These are phyloP conservation scores for Citrus medica DNA, from an alignment of 345 rosid species.

Conservation along the genomic window DNA sequence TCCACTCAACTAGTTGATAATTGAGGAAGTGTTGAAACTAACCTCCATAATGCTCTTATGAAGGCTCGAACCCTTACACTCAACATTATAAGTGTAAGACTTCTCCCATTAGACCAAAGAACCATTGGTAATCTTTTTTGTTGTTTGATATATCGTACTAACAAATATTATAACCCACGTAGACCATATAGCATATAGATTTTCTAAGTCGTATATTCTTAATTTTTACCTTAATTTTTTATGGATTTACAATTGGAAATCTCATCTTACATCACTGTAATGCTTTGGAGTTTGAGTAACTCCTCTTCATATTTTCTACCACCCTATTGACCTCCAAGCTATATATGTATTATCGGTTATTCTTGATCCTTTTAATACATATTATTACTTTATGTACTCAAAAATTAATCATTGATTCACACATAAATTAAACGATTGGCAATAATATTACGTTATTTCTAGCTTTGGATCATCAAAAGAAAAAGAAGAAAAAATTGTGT, in stretches of 20 bases:
- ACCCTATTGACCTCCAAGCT: not conserved
- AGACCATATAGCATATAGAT: not conserved
- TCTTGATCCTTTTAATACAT: too few species aligned
- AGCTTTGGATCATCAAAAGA: slow-evolving; percentile 34
- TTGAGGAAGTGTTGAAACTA: too few species aligned
- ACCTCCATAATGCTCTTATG: too few species aligned
- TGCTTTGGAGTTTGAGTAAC: not conserved
- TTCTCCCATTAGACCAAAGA: too few species aligned
- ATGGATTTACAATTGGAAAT: too few species aligned
- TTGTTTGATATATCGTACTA: accelerated
- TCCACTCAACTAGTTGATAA: too few species aligned
- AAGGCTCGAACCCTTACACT: too few species aligned
- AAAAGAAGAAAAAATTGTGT: not conserved
- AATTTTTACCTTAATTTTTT: not conserved
- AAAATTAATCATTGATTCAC: not conserved
- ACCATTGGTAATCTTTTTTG: too few species aligned
- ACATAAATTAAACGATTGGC: not conserved
- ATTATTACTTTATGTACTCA: not conserved
- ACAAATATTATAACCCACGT: too few species aligned
- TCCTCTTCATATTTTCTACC: not conserved
- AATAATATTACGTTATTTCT: too few species aligned
- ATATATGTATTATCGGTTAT: too few species aligned
- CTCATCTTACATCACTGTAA: not conserved
- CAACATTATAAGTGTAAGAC: too few species aligned
- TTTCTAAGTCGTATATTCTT: not conserved